A percentile compares a stretch with the other conserved stretches of the same genome.
Conservation (phyloP, 768 basidiomycete species). For the Podaxis sp. region DNA sequence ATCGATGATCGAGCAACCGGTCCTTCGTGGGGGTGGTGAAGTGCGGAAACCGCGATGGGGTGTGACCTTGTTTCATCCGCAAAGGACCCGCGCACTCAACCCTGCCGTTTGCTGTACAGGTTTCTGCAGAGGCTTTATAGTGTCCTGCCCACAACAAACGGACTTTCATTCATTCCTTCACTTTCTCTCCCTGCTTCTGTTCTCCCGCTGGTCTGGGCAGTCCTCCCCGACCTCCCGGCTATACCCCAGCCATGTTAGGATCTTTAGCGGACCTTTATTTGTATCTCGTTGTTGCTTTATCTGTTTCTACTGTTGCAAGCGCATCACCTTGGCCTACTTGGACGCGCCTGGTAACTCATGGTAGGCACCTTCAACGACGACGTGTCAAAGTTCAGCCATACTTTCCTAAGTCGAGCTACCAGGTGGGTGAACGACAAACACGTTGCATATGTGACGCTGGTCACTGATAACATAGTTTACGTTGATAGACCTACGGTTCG, state of each 20-base stretch:
- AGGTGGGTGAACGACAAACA: conserved; percentile 14
- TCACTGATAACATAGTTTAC: not conserved
- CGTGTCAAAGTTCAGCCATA: conserved; percentile 20
- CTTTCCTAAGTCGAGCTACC: conserved; percentile 20
- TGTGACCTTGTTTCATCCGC: not conserved
- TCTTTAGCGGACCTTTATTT: not conserved
- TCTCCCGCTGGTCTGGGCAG: not conserved
- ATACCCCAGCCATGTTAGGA: not conserved
- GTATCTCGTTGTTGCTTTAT: not conserved
- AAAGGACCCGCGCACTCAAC: not conserved
- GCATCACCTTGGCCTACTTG: conserved; percentile 17
- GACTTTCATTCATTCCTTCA: not conserved
- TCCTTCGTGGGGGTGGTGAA: not conserved
- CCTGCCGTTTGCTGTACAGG: not conserved
- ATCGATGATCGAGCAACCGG: not conserved
- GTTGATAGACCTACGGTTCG: not conserved
- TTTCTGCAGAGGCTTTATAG: not conserved
- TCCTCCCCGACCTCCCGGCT: not conserved
- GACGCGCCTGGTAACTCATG: conserved; percentile 18
- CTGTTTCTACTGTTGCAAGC: conserved; percentile 1
- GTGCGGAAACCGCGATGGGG: not conserved
- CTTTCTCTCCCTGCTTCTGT: not conserved
- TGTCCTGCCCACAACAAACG: not conserved
- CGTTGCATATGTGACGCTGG: not conserved
- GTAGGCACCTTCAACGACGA: conserved; percentile 17